Evolutionary conservation across 805 yeast genomes (phyloP).

Genomic region (Saccharomyces jurei): DNA sequence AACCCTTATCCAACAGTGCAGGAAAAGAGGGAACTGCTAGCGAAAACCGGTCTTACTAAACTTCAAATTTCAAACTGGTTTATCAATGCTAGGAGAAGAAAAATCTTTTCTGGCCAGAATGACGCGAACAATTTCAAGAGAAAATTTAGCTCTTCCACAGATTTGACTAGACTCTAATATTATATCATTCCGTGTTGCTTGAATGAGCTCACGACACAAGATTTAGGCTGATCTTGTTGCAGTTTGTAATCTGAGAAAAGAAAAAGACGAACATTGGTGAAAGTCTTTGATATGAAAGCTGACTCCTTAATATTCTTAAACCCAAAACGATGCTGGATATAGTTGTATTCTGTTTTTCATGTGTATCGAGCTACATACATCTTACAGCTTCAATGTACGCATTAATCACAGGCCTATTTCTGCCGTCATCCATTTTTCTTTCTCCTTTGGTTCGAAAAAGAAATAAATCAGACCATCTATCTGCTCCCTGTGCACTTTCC

Average conservation of each 20-base stretch:
- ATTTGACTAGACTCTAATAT: background rate
- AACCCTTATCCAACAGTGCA: constrained; percentile 81
- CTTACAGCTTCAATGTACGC: background rate
- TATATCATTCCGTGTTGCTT: background rate
- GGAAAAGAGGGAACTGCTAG: constrained; percentile 63
- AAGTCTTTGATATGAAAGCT: background rate
- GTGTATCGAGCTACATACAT: background rate
- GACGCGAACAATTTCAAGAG: constrained; percentile 5
- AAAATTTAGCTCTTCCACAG: background rate
- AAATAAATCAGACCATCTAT: background rate
- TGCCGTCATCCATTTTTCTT: background rate
- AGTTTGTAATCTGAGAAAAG: background rate
- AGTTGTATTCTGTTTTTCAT: background rate
- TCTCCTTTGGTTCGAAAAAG: background rate
- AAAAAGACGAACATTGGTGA: background rate
- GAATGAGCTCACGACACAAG: background rate
- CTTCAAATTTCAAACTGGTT: constrained; percentile 84
- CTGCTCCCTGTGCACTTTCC: background rate
- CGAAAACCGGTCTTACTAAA: constrained; percentile 67
- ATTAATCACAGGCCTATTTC: background rate
- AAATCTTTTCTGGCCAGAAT: constrained; percentile 37
- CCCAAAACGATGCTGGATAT: background rate
- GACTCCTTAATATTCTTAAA: background rate
- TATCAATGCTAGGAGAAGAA: constrained; percentile 76
- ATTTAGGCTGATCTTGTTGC: background rate